Evolutionary conservation across 2,329 filamentous ascomycete genomes (phyloP), one percentile per base, ranked within the genome.

Genomic region (Hypoxylon sp.): DNA sequence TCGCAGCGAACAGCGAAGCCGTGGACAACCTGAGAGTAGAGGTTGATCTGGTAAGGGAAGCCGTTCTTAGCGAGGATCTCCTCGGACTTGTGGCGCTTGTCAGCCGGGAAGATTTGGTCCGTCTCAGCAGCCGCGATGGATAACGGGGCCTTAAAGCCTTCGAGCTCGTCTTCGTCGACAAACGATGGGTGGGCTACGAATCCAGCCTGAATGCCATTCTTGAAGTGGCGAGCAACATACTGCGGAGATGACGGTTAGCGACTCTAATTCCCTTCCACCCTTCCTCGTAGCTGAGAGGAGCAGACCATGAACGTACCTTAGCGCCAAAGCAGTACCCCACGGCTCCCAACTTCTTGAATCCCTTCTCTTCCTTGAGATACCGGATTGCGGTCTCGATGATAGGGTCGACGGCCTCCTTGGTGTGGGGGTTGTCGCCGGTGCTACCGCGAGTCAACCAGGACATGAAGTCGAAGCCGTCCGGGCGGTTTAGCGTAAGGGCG

Each of bases 131-230:
- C 89, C 47, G 89, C 84, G 74, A 94, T 92, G 59, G 89, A 89
- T 4, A 93, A 80, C 0, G 92, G 91, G 0, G 88, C 89, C n/a
- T 83, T 83, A 73, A 93, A 90, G 52, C 84, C 86, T 15, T 82
- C 82, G 53, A 93, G 86, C 79, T 93, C 91, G 2, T 88, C 87
- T 67, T 88, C 82, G 5, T 87, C 84, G 31, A 96, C 88, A 73
- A 94, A 94, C 27, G 89, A 92, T 0, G 93, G 93, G 79, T 96
- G 93, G 1, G 92, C 93, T 17, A 88, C 80, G 80, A 86, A 96
- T 42, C 91, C 93, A 58, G 87, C 92, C 59, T 92, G 85, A 71
- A 95, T 85, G 69, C 88, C 88, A 62, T 84, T 76, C 62, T 85
- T 84, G 82, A 85, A 85, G 83, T 90, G 91, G 46, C 93, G 89